phyloP scores from a whole-genome alignment of 768 basidiomycete species.

The Baorangia bicolor region DNA sequence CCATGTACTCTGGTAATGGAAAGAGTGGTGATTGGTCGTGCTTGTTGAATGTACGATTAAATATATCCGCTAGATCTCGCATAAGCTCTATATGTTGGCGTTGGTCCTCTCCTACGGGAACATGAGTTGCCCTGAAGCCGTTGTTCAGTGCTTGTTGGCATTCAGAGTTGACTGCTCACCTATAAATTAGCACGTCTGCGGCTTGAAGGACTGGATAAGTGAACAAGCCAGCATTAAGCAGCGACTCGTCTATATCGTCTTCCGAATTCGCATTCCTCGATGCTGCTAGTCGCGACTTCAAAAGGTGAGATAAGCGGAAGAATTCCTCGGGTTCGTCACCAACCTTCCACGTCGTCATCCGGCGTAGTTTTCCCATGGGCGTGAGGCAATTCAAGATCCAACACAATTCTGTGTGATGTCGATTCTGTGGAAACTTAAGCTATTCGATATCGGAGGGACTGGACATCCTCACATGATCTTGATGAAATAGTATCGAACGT shows the following conservation, averaged over 20 bases:
- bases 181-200: constrained; percentile 86
- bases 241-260: constrained; percentile 76
- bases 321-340: constrained; percentile 2
- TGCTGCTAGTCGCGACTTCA: constrained; percentile 70
- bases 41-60: constrained; percentile 67
- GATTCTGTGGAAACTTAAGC: constrained; percentile 51
- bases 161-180: constrained; percentile 41
- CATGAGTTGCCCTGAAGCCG: constrained; percentile 71
- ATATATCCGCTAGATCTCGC: constrained; percentile 78
- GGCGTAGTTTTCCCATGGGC: constrained; percentile 73
- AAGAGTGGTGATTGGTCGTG: constrained; percentile 52
- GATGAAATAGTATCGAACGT: constrained; percentile 75
- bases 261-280: constrained; percentile 72
- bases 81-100: constrained; percentile 90
- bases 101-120: constrained; percentile 97
- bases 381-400: constrained; percentile 90
- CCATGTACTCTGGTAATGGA: constrained; percentile 66
- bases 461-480: constrained; percentile 70
- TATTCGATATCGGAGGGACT: not conserved
- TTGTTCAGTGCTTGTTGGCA: not conserved
- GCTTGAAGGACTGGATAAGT: constrained; percentile 94
- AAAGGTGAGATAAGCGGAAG: not conserved
- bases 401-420: constrained; percentile 78
- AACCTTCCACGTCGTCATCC: constrained; percentile 99
- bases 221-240: constrained; percentile 82